Percentiles rank a stretch among this genome's conserved stretches.
Conservation (phyloP, 305 asterid genomes). For the Rubia peregrina region DNA sequence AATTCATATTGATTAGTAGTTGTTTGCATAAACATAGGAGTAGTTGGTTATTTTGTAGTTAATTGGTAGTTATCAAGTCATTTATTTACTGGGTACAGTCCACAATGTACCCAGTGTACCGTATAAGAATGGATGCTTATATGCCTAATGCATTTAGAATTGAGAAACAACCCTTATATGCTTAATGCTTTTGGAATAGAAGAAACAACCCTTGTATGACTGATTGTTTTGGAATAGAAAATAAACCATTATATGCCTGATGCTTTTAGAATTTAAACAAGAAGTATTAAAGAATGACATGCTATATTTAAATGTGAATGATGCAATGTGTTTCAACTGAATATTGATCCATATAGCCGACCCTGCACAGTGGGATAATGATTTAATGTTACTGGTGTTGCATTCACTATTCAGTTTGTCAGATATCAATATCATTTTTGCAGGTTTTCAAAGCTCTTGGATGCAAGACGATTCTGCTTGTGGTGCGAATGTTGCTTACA, state of each 20-base stretch:
- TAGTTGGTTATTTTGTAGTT: too few species aligned
- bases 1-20: too few species aligned
- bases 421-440: slow-evolving; percentile 9
- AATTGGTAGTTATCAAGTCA: too few species aligned
- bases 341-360: too few species aligned
- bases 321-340: neutral
- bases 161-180: too few species aligned
- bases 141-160: too few species aligned
- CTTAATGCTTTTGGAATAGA: neutral
- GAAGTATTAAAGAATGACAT: neutral
- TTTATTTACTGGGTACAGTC: too few species aligned
- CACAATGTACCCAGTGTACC: too few species aligned
- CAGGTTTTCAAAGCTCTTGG: slow-evolving; percentile 61
- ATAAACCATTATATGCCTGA: neutral
- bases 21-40: too few species aligned
- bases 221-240: neutral
- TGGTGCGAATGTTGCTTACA: slow-evolving; percentile 20
- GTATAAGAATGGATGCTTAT: too few species aligned
- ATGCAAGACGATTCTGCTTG: slow-evolving; percentile 37
- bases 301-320: neutral
- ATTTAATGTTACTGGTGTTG: neutral
- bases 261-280: neutral
- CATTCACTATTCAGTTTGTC: neutral
- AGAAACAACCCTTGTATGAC: too few species aligned
- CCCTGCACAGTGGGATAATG: too few species aligned